Conservation (phyloP, 2,329 filamentous ascomycete genomes). For the Trichoderma atroviride region DNA sequence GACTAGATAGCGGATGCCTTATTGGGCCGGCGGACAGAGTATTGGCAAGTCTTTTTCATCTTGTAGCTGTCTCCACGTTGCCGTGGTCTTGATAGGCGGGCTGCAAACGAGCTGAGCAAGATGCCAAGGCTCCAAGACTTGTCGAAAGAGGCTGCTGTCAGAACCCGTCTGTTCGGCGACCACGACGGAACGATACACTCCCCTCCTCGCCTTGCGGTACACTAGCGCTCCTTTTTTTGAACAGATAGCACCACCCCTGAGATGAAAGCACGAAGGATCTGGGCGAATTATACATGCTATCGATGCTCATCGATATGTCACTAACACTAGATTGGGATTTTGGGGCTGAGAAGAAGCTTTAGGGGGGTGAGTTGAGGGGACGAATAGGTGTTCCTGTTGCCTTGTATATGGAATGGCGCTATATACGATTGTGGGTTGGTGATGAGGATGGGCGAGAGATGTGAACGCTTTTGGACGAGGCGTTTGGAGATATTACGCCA, state of each 20-base stretch:
- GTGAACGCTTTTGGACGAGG: neutral
- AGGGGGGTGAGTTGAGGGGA: neutral
- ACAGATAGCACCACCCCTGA: neutral
- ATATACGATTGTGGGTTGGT: neutral
- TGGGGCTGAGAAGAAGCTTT: neutral
- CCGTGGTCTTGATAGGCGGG: neutral
- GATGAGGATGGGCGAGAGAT: neutral
- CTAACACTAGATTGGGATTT: neutral
- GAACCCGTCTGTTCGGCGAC: neutral
- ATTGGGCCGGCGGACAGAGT: neutral
- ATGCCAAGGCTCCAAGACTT: neutral
- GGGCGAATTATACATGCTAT: neutral
- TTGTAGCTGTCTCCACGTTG: neutral
- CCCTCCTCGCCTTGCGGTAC: neutral
- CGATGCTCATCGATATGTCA: neutral
- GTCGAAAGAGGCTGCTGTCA: neutral
- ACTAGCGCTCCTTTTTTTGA: neutral
- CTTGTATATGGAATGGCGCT: neutral
- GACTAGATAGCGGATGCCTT: neutral
- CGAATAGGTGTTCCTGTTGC: neutral
- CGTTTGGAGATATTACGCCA: neutral
- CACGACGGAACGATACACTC: neutral
- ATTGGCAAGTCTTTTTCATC: neutral
- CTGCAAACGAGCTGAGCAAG: neutral
- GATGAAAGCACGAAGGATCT: neutral